Percentiles rank a stretch among this genome's conserved stretches.
Evolutionary conservation across 2,329 filamentous ascomycete species (phyloP).

Genomic region (Xylariaceae sp.): DNA sequence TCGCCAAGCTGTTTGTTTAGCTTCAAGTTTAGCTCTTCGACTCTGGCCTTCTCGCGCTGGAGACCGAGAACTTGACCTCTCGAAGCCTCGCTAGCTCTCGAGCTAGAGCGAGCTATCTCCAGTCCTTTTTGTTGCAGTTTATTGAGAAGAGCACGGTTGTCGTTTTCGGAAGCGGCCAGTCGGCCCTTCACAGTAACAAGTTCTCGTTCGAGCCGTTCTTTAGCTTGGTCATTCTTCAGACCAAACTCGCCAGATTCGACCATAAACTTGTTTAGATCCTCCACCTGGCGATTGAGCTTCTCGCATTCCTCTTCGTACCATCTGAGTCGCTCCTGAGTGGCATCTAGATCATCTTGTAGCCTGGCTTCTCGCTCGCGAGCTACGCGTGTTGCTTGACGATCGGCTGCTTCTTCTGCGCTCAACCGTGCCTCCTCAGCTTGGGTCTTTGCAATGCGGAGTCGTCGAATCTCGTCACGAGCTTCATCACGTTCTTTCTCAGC

Average conservation of each 20-base stretch:
- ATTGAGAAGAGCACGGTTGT: slow-evolving; percentile 93
- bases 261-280: slow-evolving; percentile 86
- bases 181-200: slow-evolving; percentile 90
- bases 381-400: slow-evolving; percentile 77
- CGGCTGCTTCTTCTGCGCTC: slow-evolving; percentile 80
- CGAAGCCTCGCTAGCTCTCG: slow-evolving; percentile 83
- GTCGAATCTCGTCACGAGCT: slow-evolving; percentile 83
- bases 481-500: slow-evolving; percentile 91
- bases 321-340: slow-evolving; percentile 75
- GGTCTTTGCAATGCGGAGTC: slow-evolving; percentile 81
- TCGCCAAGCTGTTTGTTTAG: slow-evolving; percentile 87
- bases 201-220: slow-evolving; percentile 90
- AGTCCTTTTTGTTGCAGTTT: slow-evolving; percentile 97
- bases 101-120: slow-evolving; percentile 90
- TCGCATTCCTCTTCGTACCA: slow-evolving; percentile 82
- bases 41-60: slow-evolving; percentile 80
- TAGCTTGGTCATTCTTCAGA: slow-evolving; percentile 89
- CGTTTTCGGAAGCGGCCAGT: slow-evolving; percentile 90
- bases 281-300: slow-evolving; percentile 79
- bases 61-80: slow-evolving; percentile 77
- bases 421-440: slow-evolving; percentile 85
- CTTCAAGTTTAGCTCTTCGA: slow-evolving; percentile 83
- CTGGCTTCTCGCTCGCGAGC: slow-evolving; percentile 82
- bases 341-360: slow-evolving; percentile 80
- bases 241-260: slow-evolving; percentile 89